These are phyloP conservation scores for Polyporus tsugae DNA, from an alignment of 1,284 basidiomycete genomes.

Conservation along the genomic window DNA sequence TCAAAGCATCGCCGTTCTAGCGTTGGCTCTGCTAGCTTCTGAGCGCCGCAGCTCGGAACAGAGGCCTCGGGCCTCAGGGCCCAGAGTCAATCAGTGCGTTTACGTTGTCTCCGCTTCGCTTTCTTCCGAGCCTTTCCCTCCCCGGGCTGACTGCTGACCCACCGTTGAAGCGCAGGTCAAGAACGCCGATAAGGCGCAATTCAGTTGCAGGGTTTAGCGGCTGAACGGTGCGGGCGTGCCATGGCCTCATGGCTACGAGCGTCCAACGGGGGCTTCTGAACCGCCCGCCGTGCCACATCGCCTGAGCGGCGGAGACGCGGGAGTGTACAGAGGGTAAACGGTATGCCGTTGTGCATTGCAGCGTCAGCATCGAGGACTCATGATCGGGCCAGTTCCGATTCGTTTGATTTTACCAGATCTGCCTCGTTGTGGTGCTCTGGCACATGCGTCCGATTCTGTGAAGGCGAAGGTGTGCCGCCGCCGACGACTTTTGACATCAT, in stretches of 20 bases:
- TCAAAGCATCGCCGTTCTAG: neutral
- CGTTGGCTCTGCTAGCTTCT: neutral
- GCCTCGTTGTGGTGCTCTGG: neutral
- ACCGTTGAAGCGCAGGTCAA: neutral
- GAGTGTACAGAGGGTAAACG: neutral
- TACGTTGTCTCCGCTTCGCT: neutral
- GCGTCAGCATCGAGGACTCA: neutral
- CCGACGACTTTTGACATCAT: neutral
- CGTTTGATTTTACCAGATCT: neutral
- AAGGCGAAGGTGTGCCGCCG: neutral
- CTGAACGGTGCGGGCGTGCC: constrained; percentile 12
- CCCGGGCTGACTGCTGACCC: neutral
- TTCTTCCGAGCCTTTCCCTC: neutral
- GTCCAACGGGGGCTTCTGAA: constrained; percentile 16
- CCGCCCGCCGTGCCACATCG: neutral
- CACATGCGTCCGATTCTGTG: neutral
- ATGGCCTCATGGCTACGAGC: constrained; percentile 22
- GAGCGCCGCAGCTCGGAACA: constrained; percentile 1
- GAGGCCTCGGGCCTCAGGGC: neutral
- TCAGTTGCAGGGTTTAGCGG: neutral
- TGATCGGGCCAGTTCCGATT: neutral
- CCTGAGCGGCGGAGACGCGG: neutral
- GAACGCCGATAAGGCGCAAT: constrained; percentile 2
- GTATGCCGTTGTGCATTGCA: neutral
- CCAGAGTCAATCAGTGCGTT: constrained; percentile 5